phyloP scores from a whole-genome alignment of 169 alveolate species.

The Sarcocystis neurona region DNA sequence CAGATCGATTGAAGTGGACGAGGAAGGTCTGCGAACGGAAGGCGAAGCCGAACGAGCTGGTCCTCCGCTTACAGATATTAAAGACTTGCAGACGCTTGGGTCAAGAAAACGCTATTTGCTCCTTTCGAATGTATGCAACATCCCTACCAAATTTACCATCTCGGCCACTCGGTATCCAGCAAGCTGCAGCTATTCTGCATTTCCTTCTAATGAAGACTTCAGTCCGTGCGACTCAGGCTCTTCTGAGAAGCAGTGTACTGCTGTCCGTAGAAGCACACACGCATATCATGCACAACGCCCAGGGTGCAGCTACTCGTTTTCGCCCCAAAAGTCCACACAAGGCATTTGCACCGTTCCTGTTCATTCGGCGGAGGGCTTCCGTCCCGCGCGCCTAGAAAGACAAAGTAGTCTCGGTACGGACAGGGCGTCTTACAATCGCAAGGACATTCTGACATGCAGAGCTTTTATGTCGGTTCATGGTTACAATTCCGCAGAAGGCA shows the following conservation, averaged over 20 bases:
- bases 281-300: neutral
- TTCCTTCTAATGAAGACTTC: neutral
- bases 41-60: neutral
- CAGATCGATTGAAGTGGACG: neutral
- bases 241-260: neutral
- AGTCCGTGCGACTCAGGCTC: neutral
- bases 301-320: neutral
- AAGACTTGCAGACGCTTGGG: neutral
- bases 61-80: no score
- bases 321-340: neutral
- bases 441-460: neutral
- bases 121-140: slow-evolving; percentile 21
- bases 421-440: neutral
- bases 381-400: neutral
- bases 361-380: neutral
- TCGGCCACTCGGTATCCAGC: neutral
- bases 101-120: neutral
- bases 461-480: neutral
- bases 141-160: slow-evolving; percentile 1
- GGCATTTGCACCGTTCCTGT: neutral
- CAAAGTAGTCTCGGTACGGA: neutral
- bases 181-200: neutral
- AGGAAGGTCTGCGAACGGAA: slow-evolving; percentile 1
- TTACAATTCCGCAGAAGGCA: neutral
- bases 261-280: neutral